phyloP scores from a whole-genome alignment of 73 alveolate species.

The Paramecium biaurelia region DNA sequence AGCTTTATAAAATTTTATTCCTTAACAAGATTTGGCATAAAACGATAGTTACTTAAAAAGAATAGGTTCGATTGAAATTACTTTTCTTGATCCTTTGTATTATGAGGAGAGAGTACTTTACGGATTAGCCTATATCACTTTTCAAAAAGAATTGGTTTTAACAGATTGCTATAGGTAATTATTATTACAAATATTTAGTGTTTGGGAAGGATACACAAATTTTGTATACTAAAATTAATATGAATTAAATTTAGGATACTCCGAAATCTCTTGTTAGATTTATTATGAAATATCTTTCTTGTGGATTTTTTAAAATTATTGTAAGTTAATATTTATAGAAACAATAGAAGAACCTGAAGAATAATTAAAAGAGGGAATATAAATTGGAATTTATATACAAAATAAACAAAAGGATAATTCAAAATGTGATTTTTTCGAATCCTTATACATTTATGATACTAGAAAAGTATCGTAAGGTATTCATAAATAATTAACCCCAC shows the following conservation, averaged over 20 bases:
- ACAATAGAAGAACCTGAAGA: not conserved
- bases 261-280: not conserved
- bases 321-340: not conserved
- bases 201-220: not conserved
- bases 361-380: not conserved
- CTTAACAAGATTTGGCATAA: not conserved
- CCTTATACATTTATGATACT: not conserved
- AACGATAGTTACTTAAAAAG: too few relatives aligned
- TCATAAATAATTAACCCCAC: not conserved
- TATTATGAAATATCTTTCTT: not conserved
- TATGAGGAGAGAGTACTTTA: not conserved
- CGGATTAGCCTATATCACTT: not conserved
- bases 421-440: too few relatives aligned
- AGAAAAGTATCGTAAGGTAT: not conserved
- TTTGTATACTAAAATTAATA: not conserved
- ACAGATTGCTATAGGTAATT: not conserved
- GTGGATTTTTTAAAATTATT: not conserved
- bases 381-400: too few relatives aligned
- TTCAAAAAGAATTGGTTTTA: not conserved
- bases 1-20: not conserved
- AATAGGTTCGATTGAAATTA: not conserved
- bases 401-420: too few relatives aligned
- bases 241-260: not conserved
- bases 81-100: not conserved
- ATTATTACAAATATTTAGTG: not conserved